These are phyloP conservation scores for Neurospora discreta DNA, from an alignment of 495 filamentous ascomycete species.

Conservation along the genomic window DNA sequence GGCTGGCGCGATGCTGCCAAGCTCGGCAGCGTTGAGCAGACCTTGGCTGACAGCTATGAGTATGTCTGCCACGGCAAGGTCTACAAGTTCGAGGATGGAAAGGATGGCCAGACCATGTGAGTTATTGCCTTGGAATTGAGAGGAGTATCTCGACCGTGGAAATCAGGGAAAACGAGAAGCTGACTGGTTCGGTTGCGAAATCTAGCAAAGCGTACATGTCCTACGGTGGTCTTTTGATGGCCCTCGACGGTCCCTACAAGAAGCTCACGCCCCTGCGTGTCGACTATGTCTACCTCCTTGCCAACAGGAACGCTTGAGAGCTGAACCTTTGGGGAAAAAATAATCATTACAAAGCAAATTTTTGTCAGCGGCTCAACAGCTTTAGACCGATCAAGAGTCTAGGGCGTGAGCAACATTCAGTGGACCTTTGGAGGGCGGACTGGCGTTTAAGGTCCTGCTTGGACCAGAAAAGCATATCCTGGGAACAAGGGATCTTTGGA, in stretches of 20 bases:
- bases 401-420: not conserved
- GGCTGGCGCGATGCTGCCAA: constrained; percentile 72
- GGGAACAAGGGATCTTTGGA: not conserved
- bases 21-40: constrained; percentile 45
- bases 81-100: constrained; percentile 88
- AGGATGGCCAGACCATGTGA: constrained; percentile 72
- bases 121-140: constrained; percentile 20
- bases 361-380: not conserved
- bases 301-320: constrained; percentile 17
- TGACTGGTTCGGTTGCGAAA: constrained; percentile 9
- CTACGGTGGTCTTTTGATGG: constrained; percentile 83
- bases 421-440: not conserved
- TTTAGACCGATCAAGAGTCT: not conserved
- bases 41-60: constrained; percentile 83
- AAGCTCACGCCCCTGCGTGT: constrained; percentile 82
- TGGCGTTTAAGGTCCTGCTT: not conserved
- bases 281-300: constrained; percentile 84
- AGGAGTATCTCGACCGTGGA: not conserved
- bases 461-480: not conserved
- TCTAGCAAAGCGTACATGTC: constrained; percentile 80
- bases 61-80: constrained; percentile 98
- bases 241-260: constrained; percentile 88
- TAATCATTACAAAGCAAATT: not conserved
- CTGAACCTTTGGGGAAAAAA: not conserved
- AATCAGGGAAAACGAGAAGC: not conserved